Base-by-base conservation (phyloP, 495 filamentous ascomycete species). In the Penicillium cinerascens region DNA sequence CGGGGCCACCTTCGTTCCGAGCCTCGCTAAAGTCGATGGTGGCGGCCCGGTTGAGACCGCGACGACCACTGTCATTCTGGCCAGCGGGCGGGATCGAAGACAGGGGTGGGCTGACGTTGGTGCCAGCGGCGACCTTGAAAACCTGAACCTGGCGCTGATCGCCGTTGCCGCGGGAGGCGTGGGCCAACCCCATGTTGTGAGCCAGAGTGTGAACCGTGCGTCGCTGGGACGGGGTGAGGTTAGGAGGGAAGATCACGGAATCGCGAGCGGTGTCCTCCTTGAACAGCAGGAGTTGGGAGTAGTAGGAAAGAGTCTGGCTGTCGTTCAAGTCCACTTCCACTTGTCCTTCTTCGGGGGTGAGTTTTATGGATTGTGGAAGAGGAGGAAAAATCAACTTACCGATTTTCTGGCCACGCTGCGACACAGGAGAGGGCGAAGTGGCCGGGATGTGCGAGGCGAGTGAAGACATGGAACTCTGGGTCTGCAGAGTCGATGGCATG, bases 21-120 rank as follows among this genome's bases (percentile, higher is more conserved):
- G 89, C 84, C 65, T 97, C 93, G 59, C 88, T 91, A 72, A 98
- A 98, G 71, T 97, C 92, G 60, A 95, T 96, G n/a, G 93, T 98
- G 27, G 93, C 95, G 17, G 93, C 91, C 25, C 93, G 88, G 74
- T 91, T 93, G 29, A 98, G 76, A 13, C 83, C 87, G 27, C 92
- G 88, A 48, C 91, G 82, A 50, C 84, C 83, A 27, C 83, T 80
- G 52, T 97, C 90, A 48, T 81, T 77, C 43, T 87, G 87, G 33
- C 84, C 82, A 10, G 76, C 67, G 47, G 83, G 72, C 15, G 83
- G 78, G 62, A 88, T 78, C 33, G 75, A 69, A 18, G 75, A 69
- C 58, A 75, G 37, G 16, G 82, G 83, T 42, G 88, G 82, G 74
- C 86, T 85, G 70, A 88, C 71, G 67, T 83, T 78, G 65, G 79